Conservation (phyloP, 768 basidiomycete species). For the Mycena amicta region DNA sequence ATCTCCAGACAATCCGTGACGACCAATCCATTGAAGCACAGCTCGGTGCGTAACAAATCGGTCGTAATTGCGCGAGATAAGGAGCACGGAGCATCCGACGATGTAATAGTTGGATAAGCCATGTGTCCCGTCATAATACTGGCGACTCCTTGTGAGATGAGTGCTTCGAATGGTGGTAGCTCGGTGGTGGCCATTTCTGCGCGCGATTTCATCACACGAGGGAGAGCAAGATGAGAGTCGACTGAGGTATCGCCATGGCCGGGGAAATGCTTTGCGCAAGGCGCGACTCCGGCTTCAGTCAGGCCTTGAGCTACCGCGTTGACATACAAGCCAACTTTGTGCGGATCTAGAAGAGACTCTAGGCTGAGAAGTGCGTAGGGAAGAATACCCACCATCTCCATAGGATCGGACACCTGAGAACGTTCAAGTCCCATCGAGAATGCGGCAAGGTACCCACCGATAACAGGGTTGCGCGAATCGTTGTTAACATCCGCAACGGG, state of each 20-base stretch:
- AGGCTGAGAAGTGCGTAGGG: too few relatives aligned
- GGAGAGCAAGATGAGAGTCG: slow-evolving; percentile 71
- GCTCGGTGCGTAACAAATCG: slow-evolving; percentile 49
- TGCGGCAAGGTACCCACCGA: slow-evolving; percentile 41
- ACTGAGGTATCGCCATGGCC: slow-evolving; percentile 75
- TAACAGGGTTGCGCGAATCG: slow-evolving; percentile 71
- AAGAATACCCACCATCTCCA: slow-evolving; percentile 53
- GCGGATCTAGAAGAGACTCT: slow-evolving; percentile 61
- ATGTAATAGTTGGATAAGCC: slow-evolving; percentile 61
- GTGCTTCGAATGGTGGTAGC: slow-evolving; percentile 57
- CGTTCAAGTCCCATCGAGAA: slow-evolving; percentile 4
- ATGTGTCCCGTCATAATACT: slow-evolving; percentile 78
- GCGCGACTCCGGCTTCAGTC: slow-evolving; percentile 51
- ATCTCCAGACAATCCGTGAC: slow-evolving; percentile 81
- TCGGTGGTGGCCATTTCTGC: slow-evolving; percentile 48
- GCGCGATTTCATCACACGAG: slow-evolving; percentile 55
- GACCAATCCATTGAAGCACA: slow-evolving; percentile 60
- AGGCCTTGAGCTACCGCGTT: slow-evolving; percentile 52
- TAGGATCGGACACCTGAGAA: slow-evolving; percentile 66
- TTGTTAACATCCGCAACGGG: slow-evolving; percentile 76
- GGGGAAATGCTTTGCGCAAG: slow-evolving; percentile 72
- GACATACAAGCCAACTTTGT: slow-evolving; percentile 51
- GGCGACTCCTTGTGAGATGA: slow-evolving; percentile 45
- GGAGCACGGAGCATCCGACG: slow-evolving; percentile 59
- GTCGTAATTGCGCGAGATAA: slow-evolving; percentile 56